Conservation (phyloP, 768 basidiomycete species). For the Tricholoma bakamatsutake region DNA sequence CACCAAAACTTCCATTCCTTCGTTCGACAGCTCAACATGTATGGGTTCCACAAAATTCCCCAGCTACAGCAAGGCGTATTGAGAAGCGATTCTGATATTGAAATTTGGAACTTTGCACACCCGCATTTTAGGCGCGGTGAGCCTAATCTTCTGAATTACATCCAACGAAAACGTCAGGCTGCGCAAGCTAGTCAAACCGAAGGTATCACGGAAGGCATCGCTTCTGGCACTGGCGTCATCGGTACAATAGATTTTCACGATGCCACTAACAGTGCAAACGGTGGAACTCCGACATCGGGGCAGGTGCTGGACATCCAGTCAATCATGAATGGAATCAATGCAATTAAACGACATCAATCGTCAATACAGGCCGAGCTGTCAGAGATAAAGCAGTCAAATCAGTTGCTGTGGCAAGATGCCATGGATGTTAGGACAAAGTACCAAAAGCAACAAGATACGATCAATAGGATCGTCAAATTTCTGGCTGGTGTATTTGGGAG, state of each 20-base stretch:
- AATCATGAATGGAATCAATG: slow-evolving; percentile 75
- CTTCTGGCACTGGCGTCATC: neutral
- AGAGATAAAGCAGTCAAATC: slow-evolving; percentile 82
- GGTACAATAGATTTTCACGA: slow-evolving; percentile 23
- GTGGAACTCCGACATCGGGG: slow-evolving; percentile 21
- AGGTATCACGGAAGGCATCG: slow-evolving; percentile 9
- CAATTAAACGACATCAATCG: slow-evolving; percentile 88
- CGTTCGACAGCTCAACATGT: slow-evolving; percentile 93
- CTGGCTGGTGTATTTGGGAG: slow-evolving; percentile 85
- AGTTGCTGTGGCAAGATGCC: slow-evolving; percentile 91
- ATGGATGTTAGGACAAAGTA: slow-evolving; percentile 70
- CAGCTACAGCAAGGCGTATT: slow-evolving; percentile 94
- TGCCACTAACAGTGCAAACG: slow-evolving; percentile 9
- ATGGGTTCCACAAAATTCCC: slow-evolving; percentile 92
- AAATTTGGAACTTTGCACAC: slow-evolving; percentile 91
- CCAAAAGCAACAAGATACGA: slow-evolving; percentile 93
- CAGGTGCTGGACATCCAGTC: slow-evolving; percentile 73
- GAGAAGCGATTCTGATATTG: slow-evolving; percentile 72
- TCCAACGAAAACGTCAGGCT: slow-evolving; percentile 79
- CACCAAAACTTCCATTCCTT: slow-evolving; percentile 94
- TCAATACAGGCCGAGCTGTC: slow-evolving; percentile 87
- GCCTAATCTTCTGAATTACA: slow-evolving; percentile 80
- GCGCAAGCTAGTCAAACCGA: slow-evolving; percentile 32
- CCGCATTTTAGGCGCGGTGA: slow-evolving; percentile 85
- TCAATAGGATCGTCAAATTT: slow-evolving; percentile 93